Conservation (phyloP, 148 eudicot species). For the Limonium bicolor region DNA sequence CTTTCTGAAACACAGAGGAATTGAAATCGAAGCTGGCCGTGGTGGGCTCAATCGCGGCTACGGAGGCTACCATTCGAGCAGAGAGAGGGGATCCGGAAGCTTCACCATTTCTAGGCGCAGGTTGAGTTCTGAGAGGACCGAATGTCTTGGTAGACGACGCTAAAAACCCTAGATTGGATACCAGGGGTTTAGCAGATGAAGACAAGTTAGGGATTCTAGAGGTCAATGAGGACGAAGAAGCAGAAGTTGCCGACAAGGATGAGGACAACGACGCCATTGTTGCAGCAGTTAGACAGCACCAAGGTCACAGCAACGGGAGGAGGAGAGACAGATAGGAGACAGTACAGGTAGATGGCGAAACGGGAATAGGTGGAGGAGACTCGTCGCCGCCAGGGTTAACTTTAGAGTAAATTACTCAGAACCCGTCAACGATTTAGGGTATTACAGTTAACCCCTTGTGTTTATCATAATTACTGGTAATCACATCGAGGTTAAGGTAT, state of each 20-base stretch:
- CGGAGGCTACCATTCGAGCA: constrained; percentile 46
- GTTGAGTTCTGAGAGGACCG: constrained; percentile 18
- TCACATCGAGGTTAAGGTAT: no score
- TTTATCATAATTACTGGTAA: no score
- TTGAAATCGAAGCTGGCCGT: constrained; percentile 50
- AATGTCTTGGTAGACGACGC: constrained; percentile 15
- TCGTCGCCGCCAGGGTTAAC: no score
- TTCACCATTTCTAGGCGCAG: neutral
- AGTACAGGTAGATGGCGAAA: no score
- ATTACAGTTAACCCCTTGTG: no score
- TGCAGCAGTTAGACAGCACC: no score
- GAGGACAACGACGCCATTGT: no score
- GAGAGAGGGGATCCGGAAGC: constrained; percentile 21
- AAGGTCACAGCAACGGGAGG: no score
- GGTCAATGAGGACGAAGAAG: constrained; percentile 11
- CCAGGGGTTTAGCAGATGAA: constrained; percentile 14
- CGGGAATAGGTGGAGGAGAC: no score
- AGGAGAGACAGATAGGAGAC: no score
- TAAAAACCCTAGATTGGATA: constrained; percentile 28
- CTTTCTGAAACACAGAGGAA: constrained; percentile 24
- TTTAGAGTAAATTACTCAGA: no score
- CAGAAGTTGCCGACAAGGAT: constrained; percentile 28
- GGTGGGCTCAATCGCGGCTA: constrained; percentile 23
- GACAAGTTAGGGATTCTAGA: constrained; percentile 3
- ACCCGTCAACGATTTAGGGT: no score